Evolutionary conservation across 2,329 filamentous ascomycete genomes (phyloP), one percentile per base, ranked within the genome.

Genomic region (Aspergillus clavatus): DNA sequence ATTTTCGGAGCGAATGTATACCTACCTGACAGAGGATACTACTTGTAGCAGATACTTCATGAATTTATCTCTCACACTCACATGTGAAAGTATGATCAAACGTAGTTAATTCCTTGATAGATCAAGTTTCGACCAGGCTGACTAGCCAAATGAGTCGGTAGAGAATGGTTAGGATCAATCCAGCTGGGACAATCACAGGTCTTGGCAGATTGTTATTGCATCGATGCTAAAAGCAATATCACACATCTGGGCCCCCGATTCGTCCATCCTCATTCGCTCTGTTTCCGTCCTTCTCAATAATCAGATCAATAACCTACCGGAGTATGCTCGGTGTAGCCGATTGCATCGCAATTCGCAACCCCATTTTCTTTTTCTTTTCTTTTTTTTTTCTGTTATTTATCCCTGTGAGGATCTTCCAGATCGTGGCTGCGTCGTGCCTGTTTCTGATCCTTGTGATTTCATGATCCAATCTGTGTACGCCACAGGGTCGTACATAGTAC

Each of bases 1-100:
- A 38, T 27, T 29, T 21, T 27, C 29, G 31, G 24, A 40, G 42
- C 37, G 45, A 43, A 41, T 47, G 45, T 45, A 47, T 43, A 45
- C 24, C 28, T 41, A 37, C n/a, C n/a, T n/a, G n/a, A 28, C 12
- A 36, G 23, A 43, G 42, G 26, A n/a, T n/a, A n/a, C 24, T 43
- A 43, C 37, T 43, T 36, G 24, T 29, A 24, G 35, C 36, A 38
- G 22, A 43, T 37, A 37, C 41, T n/a, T n/a, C n/a, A n/a, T n/a
- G n/a, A n/a, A n/a, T n/a, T 14, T 18, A 43, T 38, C 14, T 43
- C 19, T 18, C n/a, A n/a, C n/a, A n/a, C n/a, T n/a, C n/a, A n/a
- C n/a, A n/a, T n/a, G n/a, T n/a, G n/a, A n/a, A n/a, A n/a, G n/a
- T n/a, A n/a, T n/a, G n/a, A n/a, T n/a, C n/a, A n/a, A n/a, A n/a